These are phyloP conservation scores for Phaeotremella fagi DNA, from an alignment of 768 basidiomycete species.

Conservation along the genomic window DNA sequence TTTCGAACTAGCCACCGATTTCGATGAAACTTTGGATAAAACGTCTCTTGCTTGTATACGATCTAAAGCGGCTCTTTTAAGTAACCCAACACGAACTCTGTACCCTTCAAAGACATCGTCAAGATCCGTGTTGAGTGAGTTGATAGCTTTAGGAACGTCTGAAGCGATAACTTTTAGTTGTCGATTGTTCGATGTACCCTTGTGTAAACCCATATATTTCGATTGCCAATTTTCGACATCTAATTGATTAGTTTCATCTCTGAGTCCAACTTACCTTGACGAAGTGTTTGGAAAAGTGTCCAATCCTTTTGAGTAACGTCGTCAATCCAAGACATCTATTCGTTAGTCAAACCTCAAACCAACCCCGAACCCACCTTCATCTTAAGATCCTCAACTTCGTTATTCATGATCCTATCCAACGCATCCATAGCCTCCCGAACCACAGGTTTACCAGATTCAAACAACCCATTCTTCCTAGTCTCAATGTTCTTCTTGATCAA, in stretches of 20 bases:
- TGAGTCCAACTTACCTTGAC: slow-evolving; percentile 3
- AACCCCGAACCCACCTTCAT: slow-evolving; percentile 15
- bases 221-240: slow-evolving; percentile 13
- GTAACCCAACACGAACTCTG: slow-evolving; percentile 25
- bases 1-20: slow-evolving; percentile 1
- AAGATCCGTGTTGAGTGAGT: slow-evolving; percentile 29
- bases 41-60: slow-evolving; percentile 32
- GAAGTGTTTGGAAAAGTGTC: slow-evolving; percentile 19
- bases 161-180: slow-evolving; percentile 8
- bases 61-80: slow-evolving; percentile 32
- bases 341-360: neutral
- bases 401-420: slow-evolving; percentile 13
- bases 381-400: slow-evolving; percentile 18
- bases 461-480: slow-evolving; percentile 1
- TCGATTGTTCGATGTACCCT: slow-evolving; percentile 2
- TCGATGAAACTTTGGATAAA: slow-evolving; percentile 6
- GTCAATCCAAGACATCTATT: slow-evolving; percentile 29
- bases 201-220: slow-evolving; percentile 12
- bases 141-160: slow-evolving; percentile 15
- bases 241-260: slow-evolving; percentile 2
- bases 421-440: slow-evolving; percentile 9
- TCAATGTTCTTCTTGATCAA: slow-evolving; percentile 25
- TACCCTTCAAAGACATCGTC: slow-evolving; percentile 37
- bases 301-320: slow-evolving; percentile 33
- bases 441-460: slow-evolving; percentile 15